Evolutionary conservation across 345 rosid species (phyloP), one percentile per base, ranked within the genome.

Genomic region (Eucalyptus marginata): DNA sequence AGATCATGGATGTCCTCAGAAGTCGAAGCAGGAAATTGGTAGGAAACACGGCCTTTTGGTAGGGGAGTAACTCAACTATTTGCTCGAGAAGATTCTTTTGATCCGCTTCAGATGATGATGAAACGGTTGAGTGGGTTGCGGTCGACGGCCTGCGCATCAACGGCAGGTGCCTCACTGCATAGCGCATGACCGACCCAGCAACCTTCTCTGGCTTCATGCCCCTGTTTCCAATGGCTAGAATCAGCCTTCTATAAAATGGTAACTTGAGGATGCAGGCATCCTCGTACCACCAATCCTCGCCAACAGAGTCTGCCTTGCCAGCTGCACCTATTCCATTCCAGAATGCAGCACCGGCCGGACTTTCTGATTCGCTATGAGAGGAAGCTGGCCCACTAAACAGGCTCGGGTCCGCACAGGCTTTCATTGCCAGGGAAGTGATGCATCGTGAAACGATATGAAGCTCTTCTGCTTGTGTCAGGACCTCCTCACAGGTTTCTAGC

Each of bases 251-350:
- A 89, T 91, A 97, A 59, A 93, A 83, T 36, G 93, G 88, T n/a
- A 96, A 84, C 17, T 93, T 89, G 15, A 96, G 98, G 89, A 90
- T 88, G 10, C 98, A 96, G 49, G 91, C 96, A 88, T 96, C 99
- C 64, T 94, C 95, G 43, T 93, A 95, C 99, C 99, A 97, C 99
- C 99, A 96, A 92, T 96, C 96, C 44, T 94, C 94, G 6, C 91
- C 93, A 29, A 91, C 59, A 10, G 92, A 47, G 18, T 87, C 92
- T 47, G 92, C 64, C 90, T 91, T 93, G 11, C 91, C 89, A 36
- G 92, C 81, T 71, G 92, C 44, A 29, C 93, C 56, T 91, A 96
- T 95, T 33, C 99, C 99, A 86, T 97, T 96, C 99, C 99, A 97
- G 25, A 90, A 89, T 14, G 91, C 89, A 27, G 90, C 47, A 36